Evolutionary conservation across 192 early-diverging fungal genomes (phyloP).

Genomic region (Oehlia diaphana): DNA sequence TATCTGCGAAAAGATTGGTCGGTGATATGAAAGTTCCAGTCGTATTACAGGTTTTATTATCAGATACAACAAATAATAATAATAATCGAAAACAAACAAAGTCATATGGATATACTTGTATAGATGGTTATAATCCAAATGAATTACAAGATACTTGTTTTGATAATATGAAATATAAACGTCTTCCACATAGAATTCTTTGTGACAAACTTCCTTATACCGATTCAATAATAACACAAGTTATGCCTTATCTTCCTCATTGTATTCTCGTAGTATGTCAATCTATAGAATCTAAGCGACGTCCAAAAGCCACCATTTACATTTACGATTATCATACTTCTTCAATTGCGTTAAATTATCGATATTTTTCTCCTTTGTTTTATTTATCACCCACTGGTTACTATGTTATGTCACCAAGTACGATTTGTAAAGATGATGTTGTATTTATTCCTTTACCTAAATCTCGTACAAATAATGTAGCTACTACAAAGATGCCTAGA

Average conservation of each 20-base stretch:
- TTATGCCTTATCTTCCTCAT: not conserved
- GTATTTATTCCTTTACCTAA: not conserved
- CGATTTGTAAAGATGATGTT: not conserved
- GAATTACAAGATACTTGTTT: not conserved
- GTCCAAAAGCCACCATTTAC: not conserved
- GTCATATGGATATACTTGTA: not conserved
- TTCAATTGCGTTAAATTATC: not conserved
- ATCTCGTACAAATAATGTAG: not conserved
- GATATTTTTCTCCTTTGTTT: not conserved
- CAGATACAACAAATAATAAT: not conserved
- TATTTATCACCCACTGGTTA: not conserved
- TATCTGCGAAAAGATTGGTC: not conserved
- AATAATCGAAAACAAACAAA: not conserved
- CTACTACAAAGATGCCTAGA: not conserved
- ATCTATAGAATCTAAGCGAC: not conserved
- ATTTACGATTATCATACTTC: conserved; percentile 3
- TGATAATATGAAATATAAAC: not conserved
- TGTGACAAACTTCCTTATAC: not conserved
- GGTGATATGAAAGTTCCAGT: not conserved
- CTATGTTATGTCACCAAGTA: not conserved
- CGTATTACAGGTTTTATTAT: not conserved
- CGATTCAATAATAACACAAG: not conserved
- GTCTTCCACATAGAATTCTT: not conserved
- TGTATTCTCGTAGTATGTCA: not conserved
- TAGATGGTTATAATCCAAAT: not conserved